Evolutionary conservation across 805 yeast species (phyloP), one percentile per base, ranked within the genome.

Genomic region (Wickerhamomyces pijperi): DNA sequence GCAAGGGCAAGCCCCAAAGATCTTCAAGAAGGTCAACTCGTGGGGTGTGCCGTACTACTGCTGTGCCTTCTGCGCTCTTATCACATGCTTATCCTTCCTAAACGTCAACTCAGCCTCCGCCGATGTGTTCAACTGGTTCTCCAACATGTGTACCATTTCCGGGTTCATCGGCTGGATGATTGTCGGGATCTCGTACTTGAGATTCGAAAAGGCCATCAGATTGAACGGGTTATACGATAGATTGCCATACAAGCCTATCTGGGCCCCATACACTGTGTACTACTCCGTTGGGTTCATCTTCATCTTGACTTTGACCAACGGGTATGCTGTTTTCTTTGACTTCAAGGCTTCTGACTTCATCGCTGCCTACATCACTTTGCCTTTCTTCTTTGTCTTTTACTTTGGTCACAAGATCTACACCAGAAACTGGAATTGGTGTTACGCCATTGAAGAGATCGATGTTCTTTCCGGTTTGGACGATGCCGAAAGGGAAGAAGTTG

Each of bases 131-230:
- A 65, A 58, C 38, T 81, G 82, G 61, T 78, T 84, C 53, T 83
- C 82, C 42, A 83, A 80, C 54, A 78, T 82, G 40, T 85, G 79
- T 41, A 77, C 90, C 34, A 77, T 82, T 46, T 75, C 82, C 39
- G 90, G 90, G 46, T 68, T 82, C 47, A 61, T 82, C 49, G 80
- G 85, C 44, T 83, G 90, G 88, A 64, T 78, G 36, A 70, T 82
- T 40, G 78, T 82, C 50, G 67, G 79, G 45, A 64, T 78, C 42
- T 72, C 82, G 34, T 84, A 76, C 61, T 61, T 83, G 40, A 70
- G 74, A 50, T 83, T 82, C 63, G 74, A 83, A 60, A 72, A 70
- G 50, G 88, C 84, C 11, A 67, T 80, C 35, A 47, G 50, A 4
- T 71, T 54, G 60, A 75, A 79, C 50, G 63, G 63, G 31, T 55